Percentiles rank a stretch among this genome's conserved stretches.
phyloP scores from a whole-genome alignment of 2,329 filamentous ascomycete species.

The Arthrobotrys sinensis region DNA sequence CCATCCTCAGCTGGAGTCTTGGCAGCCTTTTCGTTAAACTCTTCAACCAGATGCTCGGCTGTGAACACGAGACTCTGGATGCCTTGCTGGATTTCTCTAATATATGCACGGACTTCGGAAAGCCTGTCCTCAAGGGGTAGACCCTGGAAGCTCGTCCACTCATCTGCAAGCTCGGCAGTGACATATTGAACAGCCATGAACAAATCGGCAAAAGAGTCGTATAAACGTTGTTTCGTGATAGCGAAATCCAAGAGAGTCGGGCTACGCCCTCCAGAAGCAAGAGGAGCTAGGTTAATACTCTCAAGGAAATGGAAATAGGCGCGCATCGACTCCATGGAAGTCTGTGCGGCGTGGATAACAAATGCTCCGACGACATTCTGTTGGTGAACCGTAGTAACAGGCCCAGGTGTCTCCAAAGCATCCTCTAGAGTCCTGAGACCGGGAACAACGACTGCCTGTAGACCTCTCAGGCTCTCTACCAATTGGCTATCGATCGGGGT shows the following conservation, averaged over 20 bases:
- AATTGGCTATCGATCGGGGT: constrained; percentile 81
- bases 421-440: constrained; percentile 90
- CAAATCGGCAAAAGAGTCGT: constrained; percentile 92
- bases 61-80: constrained; percentile 90
- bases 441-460: constrained; percentile 86
- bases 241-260: constrained; percentile 90
- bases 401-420: constrained; percentile 82
- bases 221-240: constrained; percentile 90
- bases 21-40: constrained; percentile 59
- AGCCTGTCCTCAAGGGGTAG: constrained; percentile 90
- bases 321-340: constrained; percentile 88
- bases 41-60: constrained; percentile 85
- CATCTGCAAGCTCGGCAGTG: constrained; percentile 90
- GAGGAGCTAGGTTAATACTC: constrained; percentile 86
- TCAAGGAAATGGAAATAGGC: constrained; percentile 92
- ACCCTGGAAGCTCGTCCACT: constrained; percentile 93
- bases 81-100: constrained; percentile 84
- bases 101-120: constrained; percentile 77
- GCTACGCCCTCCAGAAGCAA: constrained; percentile 84
- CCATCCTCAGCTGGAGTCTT: constrained; percentile 62
- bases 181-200: constrained; percentile 89
- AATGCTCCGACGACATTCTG: constrained; percentile 87
- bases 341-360: constrained; percentile 82
- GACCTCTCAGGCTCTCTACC: constrained; percentile 86
- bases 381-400: constrained; percentile 82